Base-by-base conservation (phyloP, 768 basidiomycete genomes). In the Tylopilus rubrobrunneus region DNA sequence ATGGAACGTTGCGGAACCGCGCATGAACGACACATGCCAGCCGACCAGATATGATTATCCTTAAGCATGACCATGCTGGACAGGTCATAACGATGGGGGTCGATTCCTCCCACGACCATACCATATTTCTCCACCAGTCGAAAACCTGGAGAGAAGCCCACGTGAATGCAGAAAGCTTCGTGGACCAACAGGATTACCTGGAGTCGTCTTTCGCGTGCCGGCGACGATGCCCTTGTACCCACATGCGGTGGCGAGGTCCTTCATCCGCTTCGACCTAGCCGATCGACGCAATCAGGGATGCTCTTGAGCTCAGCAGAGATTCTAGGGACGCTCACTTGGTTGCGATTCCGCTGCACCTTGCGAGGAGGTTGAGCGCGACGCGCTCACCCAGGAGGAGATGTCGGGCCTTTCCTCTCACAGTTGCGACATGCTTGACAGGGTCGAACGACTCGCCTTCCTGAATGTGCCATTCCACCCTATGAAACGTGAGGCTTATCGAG, bases 31-130 rank as follows among this genome's bases (percentile, higher is more conserved):
- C 28, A 58, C 78, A 56, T 65, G 86, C 94, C 94, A 41, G 86
- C 89, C 4, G 94, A 96, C 95, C 94, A 98, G 66, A 98, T 91
- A 67, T 99, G 97, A 68, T 99, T 99, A 64, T 99, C 97, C 72
- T 98, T 98, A 64, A 99, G 83, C 97, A 99, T 99, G 66, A 99
- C 95, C 97, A 99, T 98, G 67, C 89, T 91, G 28, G 91, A 94
- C n/a, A 98, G 78, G 70, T 98, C 95, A 61, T 97, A 87, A 23
- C 97, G 83, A 74, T 99, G 97, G 9, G 91, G 76, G 67, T 99
- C 96, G 62, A 98, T 88, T 7, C 97, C 97, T 17, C 97, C 97
- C 14, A 98, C 92, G 43, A 98, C 73, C 97, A 99, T 98, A 4
- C 87, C 97, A 67, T 99, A 98, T 71, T 99, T 99, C 72, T 99